Conservation (phyloP, 2,329 filamentous ascomycete species). For the Colletotrichum sojae region DNA sequence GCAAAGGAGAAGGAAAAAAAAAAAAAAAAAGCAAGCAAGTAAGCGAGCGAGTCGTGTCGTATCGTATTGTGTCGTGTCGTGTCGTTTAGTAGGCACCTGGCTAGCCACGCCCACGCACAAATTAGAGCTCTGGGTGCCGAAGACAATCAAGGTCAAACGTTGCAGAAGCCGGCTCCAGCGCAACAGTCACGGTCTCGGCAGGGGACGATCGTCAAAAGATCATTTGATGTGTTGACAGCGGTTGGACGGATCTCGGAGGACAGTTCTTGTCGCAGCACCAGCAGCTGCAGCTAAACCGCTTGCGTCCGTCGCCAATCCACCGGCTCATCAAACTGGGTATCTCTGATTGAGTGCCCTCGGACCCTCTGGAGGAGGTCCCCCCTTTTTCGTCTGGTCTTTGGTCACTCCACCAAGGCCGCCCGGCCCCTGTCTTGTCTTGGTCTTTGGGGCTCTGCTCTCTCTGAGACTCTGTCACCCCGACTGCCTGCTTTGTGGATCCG, state of each 20-base stretch:
- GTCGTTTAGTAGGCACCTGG: too few species aligned
- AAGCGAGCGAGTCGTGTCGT: background rate
- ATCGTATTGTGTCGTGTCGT: too few species aligned
- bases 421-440: constrained; percentile 3
- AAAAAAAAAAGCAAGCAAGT: too few species aligned
- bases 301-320: constrained; percentile 32
- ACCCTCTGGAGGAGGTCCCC: constrained; percentile 5
- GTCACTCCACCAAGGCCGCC: background rate
- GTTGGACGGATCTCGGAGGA: constrained; percentile 31
- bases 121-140: background rate
- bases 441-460: background rate
- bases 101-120: too few species aligned
- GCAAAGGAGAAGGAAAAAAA: constrained; percentile 13
- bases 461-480: too few species aligned
- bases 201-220: constrained; percentile 36
- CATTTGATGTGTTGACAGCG: constrained; percentile 37
- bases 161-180: constrained; percentile 33
- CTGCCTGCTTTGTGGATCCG: too few species aligned
- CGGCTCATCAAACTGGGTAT: constrained; percentile 34
- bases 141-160: constrained; percentile 29
- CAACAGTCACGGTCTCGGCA: constrained; percentile 32
- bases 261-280: constrained; percentile 32
- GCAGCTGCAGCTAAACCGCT: constrained; percentile 32
- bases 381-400: background rate
- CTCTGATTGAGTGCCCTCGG: constrained; percentile 33